Evolutionary conservation across 106 monocot genomes (phyloP), one percentile per base, ranked within the genome.

Genomic region (Platanthera zijinensis): DNA sequence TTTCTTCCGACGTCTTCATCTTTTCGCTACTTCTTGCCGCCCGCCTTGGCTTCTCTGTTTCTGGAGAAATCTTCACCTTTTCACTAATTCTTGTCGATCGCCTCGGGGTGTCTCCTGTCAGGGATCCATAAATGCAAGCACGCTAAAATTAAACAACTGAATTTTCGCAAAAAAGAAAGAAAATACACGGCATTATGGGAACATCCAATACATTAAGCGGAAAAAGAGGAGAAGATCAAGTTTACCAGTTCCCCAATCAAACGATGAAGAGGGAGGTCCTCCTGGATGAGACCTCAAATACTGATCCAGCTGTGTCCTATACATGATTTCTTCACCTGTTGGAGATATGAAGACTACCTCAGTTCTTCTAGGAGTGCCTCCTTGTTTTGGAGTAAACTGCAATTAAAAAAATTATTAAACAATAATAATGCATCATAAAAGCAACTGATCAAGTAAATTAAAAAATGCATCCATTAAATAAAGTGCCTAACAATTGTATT

Each of bases 311-410:
- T 86, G 87, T 62, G 68, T 85, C 86, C 83, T 93, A 78, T 70
- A 90, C 52, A 79, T 89, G 2, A 93, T 93, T 83, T 93, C 93
- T 74, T 93, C 93, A n/a, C 93, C 89, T n/a, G 82, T 90, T 62
- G 93, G 93, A 17, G 90, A 72, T 39, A 90, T 77, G 57, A 84
- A 85, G 52, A 80, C 68, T 75, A 85, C 79, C 77, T 85, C 87
- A 77, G 76, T 86, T 72, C 77, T 81, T 72, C 53, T 76, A 47
- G 87, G 85, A 46, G 84, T 84, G 30, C 84, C 87, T 45, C 85
- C 80, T 59, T 79, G 82, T 71, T 80, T 92, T 12, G 89, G 89
- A 52, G 63, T 83, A 71, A 83, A 84, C 88, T 88, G 82, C 50
- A n/a, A 56, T 17, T 8, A 69, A 12, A 14, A 69, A 66, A 30